phyloP scores from a whole-genome alignment of 768 basidiomycete genomes.

The Pholiota conissans region DNA sequence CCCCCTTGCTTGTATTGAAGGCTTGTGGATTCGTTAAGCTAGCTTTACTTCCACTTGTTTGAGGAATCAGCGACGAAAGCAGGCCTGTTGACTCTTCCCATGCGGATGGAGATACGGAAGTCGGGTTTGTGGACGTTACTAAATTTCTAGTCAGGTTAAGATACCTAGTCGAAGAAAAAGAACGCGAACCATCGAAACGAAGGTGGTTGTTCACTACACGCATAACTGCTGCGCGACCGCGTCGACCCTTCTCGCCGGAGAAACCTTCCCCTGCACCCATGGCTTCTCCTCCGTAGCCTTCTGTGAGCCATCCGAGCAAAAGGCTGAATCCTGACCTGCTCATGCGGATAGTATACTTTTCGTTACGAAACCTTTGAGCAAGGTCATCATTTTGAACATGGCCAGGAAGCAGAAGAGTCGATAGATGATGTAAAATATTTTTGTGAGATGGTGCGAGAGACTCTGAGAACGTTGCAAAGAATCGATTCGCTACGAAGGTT shows the following conservation, averaged over 20 bases:
- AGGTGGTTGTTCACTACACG: constrained; percentile 93
- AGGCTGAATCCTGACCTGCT: constrained; percentile 90
- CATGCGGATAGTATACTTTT: constrained; percentile 90
- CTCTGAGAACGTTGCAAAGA: constrained; percentile 70
- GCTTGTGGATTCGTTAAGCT: constrained; percentile 60
- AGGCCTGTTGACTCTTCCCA: constrained; percentile 91
- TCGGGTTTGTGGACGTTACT: constrained; percentile 75
- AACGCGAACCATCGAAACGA: constrained; percentile 75
- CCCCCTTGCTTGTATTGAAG: constrained; percentile 75
- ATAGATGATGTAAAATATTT: constrained; percentile 72
- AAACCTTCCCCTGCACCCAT: constrained; percentile 79
- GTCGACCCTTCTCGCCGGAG: constrained; percentile 75
- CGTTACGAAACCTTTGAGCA: constrained; percentile 82
- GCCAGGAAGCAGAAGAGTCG: constrained; percentile 74
- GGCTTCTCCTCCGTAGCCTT: constrained; percentile 86
- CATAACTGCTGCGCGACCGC: constrained; percentile 89
- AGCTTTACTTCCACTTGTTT: constrained; percentile 49
- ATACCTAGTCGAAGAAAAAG: constrained; percentile 1
- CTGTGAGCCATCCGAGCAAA: constrained; percentile 94
- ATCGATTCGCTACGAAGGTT: constrained; percentile 59
- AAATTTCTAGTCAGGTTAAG: constrained; percentile 21
- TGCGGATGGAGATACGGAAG: constrained; percentile 57
- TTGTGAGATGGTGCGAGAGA: constrained; percentile 68
- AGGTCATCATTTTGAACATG: constrained; percentile 84
- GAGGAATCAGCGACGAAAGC: constrained; percentile 74